Base-by-base conservation (phyloP, 2,329 filamentous ascomycete species). In the Fusarium lyarnte region DNA sequence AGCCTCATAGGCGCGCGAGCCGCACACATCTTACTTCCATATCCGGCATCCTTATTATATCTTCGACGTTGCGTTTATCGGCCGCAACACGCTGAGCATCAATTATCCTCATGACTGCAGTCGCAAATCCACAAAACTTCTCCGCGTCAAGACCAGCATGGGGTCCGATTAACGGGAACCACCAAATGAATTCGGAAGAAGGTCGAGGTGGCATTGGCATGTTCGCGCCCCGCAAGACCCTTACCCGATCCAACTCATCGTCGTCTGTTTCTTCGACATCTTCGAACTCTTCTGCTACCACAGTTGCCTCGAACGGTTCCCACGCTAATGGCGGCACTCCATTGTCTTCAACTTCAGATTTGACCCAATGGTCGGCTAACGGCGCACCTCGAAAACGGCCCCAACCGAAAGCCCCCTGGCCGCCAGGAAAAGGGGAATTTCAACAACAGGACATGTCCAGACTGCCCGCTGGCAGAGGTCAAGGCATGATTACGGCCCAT, bases 221-320 rank as follows among this genome's bases (percentile, higher is more conserved):
- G 89, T 94, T 97, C 82, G 92, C 93, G 88, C 93, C 94, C 79
- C 93, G 94, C 77, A 98, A 97, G 85, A 91, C 88, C 79, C 87
- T 94, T 69, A 93, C 95, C 81, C 91, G 95, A 81, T 92, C 92
- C 79, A 97, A 94, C 86, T 98, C 95, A 39, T 96, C 94, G 62
- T 97, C 94, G 10, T 97, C 95, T 53, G 87, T 97, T 65, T 97
- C 94, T 8, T 97, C 95, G 49, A 87, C 97, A 72, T 93, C 93
- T 19, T 91, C 90, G 36, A 83, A 83, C 63, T 88, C 89, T 21
- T 91, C 89, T 10, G 86, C 84, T 16, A 90, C 91, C 5, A 93
- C 92, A 60, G 85, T 93, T 70, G 87, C 89, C 42, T 87, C 89
- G 63, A 86, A 89, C 78, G 85, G 87, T 54, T 85, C 88, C 31